These are phyloP conservation scores for Leccinum variicolor DNA, from an alignment of 768 basidiomycete species.

Conservation along the genomic window DNA sequence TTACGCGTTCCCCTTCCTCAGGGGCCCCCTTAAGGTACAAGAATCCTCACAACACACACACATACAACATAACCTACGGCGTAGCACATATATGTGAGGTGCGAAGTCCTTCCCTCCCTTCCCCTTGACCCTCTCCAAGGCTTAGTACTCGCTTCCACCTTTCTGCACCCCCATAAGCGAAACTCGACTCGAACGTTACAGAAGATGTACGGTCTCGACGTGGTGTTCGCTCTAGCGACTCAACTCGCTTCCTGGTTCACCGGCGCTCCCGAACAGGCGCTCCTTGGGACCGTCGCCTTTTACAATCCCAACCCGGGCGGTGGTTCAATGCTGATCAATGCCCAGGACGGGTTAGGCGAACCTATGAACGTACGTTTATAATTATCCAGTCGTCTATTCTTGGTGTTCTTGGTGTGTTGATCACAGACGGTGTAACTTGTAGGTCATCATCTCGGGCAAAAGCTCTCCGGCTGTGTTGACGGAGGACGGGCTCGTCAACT, in stretches of 20 bases:
- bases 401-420: background rate
- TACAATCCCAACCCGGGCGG: constrained; percentile 35
- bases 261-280: background rate
- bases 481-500: constrained; percentile 54
- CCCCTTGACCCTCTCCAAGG: background rate
- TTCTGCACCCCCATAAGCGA: background rate
- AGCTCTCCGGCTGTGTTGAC: constrained; percentile 59
- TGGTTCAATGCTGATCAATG: constrained; percentile 42
- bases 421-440: too few species aligned
- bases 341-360: constrained; percentile 39
- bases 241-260: constrained; percentile 4
- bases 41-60: background rate
- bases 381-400: background rate
- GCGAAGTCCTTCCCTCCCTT: background rate
- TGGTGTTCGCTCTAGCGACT: background rate
- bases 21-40: background rate
- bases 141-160: background rate
- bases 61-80: background rate
- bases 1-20: background rate
- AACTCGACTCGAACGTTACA: background rate
- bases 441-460: constrained; percentile 64
- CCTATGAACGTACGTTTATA: constrained; percentile 39
- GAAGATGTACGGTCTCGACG: constrained; percentile 9
- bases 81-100: background rate
- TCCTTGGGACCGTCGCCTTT: constrained; percentile 23